A percentile compares a stretch with the other conserved stretches of the same genome.
These are phyloP conservation scores for Tillandsia leiboldiana DNA, from an alignment of 176 grass and related monocot genomes.

Conservation along the genomic window DNA sequence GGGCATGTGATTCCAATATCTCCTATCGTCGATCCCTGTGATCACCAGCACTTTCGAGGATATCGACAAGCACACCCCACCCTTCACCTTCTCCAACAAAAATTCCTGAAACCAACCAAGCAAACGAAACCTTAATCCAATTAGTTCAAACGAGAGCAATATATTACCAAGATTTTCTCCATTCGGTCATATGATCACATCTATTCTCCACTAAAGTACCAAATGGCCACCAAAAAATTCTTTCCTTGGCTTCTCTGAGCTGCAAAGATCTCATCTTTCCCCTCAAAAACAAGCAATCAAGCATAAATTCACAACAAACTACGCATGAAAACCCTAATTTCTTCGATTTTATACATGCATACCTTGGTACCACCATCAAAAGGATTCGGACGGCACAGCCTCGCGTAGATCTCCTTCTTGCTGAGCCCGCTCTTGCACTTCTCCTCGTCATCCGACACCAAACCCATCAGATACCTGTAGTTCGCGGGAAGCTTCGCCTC, in stretches of 20 bases:
- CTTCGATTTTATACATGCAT: not conserved
- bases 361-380: conserved; percentile 70
- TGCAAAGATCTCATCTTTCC: not conserved
- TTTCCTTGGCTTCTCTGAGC: too few species aligned
- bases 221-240: too few species aligned
- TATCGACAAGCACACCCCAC: conserved; percentile 62
- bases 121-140: conserved; percentile 5
- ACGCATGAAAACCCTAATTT: not conserved
- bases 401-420: conserved; percentile 63
- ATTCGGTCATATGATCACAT: not conserved
- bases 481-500: conserved; percentile 59
- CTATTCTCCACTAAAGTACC: too few species aligned
- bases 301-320: conserved; percentile 10
- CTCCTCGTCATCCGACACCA: conserved; percentile 9
- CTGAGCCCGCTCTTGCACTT: conserved; percentile 16
- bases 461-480: conserved; percentile 48
- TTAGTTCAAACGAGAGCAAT: conserved; percentile 20
- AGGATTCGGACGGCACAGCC: conserved; percentile 48
- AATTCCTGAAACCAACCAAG: conserved; percentile 49
- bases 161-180: not conserved
- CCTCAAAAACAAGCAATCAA: conserved; percentile 1
- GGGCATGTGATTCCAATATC: conserved; percentile 59
- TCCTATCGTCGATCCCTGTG: conserved; percentile 62
- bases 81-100: conserved; percentile 68
- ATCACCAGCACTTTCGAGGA: conserved; percentile 83